Percentiles rank a stretch among this genome's conserved stretches.
Evolutionary conservation across 2,329 filamentous ascomycete genomes (phyloP).

Genomic region (Talaromyces sp.): DNA sequence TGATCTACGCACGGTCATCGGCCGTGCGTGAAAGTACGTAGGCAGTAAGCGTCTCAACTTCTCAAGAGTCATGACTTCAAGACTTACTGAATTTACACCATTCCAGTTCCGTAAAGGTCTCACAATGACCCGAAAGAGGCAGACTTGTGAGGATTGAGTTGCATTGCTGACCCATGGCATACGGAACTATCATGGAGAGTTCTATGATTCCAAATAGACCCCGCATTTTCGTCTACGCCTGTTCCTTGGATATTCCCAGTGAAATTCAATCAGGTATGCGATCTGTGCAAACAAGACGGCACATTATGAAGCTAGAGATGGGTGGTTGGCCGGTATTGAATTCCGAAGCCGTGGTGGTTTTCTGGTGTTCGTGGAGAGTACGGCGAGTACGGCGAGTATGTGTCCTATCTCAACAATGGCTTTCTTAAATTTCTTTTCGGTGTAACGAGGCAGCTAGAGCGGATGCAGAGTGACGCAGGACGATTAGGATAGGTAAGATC

Average conservation of each 20-base stretch:
- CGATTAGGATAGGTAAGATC: neutral
- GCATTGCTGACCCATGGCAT: neutral
- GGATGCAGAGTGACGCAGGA: neutral
- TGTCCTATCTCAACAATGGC: constrained; percentile 6
- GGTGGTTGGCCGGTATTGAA: neutral
- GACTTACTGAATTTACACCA: neutral
- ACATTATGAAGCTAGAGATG: neutral
- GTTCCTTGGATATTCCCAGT: neutral
- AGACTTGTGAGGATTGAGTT: constrained; percentile 1
- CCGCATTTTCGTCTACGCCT: neutral
- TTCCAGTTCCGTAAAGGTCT: neutral
- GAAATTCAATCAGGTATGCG: neutral
- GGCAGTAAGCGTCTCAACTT: neutral
- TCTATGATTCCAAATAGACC: too few relatives aligned
- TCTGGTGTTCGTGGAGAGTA: neutral
- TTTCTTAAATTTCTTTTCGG: neutral
- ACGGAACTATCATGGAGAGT: neutral
- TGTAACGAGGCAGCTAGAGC: neutral
- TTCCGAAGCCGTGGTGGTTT: neutral
- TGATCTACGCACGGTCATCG: constrained; percentile 16
- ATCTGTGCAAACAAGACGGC: neutral
- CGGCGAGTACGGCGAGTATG: neutral
- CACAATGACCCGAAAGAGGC: neutral
- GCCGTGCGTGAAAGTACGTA: constrained; percentile 5
- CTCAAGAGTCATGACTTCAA: too few relatives aligned